Evolutionary conservation across 306 rosid species (phyloP), one percentile per base, ranked within the genome.

Genomic region (Glycine soja): DNA sequence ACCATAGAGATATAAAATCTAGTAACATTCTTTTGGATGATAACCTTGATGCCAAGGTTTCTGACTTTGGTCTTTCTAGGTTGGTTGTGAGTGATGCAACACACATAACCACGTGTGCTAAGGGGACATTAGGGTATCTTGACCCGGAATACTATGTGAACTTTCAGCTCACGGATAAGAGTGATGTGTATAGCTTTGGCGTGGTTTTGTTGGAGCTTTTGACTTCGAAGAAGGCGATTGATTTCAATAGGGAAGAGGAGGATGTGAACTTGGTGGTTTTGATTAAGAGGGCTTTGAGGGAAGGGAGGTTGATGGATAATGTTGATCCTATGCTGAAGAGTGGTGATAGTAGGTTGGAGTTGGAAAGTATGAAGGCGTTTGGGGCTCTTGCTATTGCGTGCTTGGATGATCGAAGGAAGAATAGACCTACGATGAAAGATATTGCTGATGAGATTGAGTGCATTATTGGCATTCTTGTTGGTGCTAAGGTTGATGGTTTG

Each of bases 261-360:
- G 90, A 86, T 70, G 91, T 90, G 83, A 88, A 88, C 59, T 77
- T 88, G 85, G 91, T 61, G 61, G 90, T 90, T 34, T 18, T 78
- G 9, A 57, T 80, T 1, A 86, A 88, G 57, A 90, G 79, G 81
- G 82, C 52, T 8, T 7, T 84, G 76, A 88, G 38, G 76, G 88
- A 80, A 66, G 88, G 72, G 72, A 84, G 68, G 75, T 59, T 90
- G 3, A 88, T 84, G 84, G 88, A 88, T 46, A 86, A 9, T 1
- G 56, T 86, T 15, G 91, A 84, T 47, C 93, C 87, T 6, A 53
- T 34, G 80, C 72, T 88, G 42, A 82, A 70, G 38, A 72, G 43
- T 3, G 87, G 84, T 15, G 85, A 83, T 56, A 69, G 76, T 18
- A 80, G 77, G 47, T 11, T 80, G 56, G 90, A 88, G 64, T 8